Base-by-base conservation (phyloP, 2,329 filamentous ascomycete species). In the Elsinoe fawcettii region DNA sequence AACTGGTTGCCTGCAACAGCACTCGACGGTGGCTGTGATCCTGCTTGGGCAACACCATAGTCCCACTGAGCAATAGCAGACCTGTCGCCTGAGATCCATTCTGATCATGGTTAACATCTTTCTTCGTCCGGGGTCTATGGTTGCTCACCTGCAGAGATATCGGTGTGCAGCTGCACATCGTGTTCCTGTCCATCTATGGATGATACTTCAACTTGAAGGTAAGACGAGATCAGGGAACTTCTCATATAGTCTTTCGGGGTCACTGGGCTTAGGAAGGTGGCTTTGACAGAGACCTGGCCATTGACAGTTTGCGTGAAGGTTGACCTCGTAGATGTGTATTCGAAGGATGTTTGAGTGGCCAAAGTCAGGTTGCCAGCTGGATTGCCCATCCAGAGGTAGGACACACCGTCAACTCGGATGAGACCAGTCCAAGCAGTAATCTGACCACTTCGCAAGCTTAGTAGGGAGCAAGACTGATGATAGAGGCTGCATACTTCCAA, bases 261-360 rank as follows among this genome's bases (percentile, higher is more conserved):
- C 14, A 90, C 76, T 0, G 87, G 85, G 0, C 85, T 88, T 47
- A 89, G 68, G 65, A 90, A 91, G 0, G 81, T 86, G 55, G 86
- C 77, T 16, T 78, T 86, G 75, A 91, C 74, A 57, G 78, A 72
- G 6, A 90, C 76, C 59, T 79, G 78, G 25, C 77, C 77, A 36
- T 69, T 82, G 12, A 86, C 82, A 61, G 83, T 76, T 73, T 88
- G 82, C 7, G 77, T 82, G 67, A 90, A 90, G 22, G 80, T 81
- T 64, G 84, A 88, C 66, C 77, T 79, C 3, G 87, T 90, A 0
- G 86, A 85, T 0, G 87, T 89, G 67, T 89, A 90, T 58, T 83
- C 77, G 66, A 83, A 83, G 0, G 80, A 74, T 1, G 76, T 80
- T 67, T 90, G 86, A 18, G 80, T 78, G 6, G 80, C 83, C 3